These are phyloP conservation scores for Boletus mariae DNA, from an alignment of 1,284 basidiomycete genomes.

Conservation along the genomic window DNA sequence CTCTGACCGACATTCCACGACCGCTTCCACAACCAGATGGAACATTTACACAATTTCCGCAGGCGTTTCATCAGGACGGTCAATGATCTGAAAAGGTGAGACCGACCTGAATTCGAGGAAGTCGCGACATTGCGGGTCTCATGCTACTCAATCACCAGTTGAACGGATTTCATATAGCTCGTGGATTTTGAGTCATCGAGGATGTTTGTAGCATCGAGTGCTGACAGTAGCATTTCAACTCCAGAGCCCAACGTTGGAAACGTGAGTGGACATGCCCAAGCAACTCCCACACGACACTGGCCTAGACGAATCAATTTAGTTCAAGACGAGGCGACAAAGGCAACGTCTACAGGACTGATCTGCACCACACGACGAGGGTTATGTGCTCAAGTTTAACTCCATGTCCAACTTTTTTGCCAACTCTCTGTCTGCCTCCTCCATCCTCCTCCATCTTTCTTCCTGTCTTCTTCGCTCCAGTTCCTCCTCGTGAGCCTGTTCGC, in stretches of 20 bases:
- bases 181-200: too few relatives aligned
- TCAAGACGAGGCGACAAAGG: neutral
- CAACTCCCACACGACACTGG: too few relatives aligned
- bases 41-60: too few relatives aligned
- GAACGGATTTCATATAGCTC: too few relatives aligned
- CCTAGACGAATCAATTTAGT: neutral
- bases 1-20: too few relatives aligned
- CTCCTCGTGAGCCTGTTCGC: constrained; percentile 39
- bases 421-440: constrained; percentile 29
- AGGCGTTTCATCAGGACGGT: neutral
- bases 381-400: constrained; percentile 23
- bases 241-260: too few relatives aligned
- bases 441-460: constrained; percentile 25
- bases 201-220: too few relatives aligned
- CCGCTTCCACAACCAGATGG: neutral
- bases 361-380: constrained; percentile 1
- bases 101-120: neutral
- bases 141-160: neutral
- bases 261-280: too few relatives aligned
- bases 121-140: neutral
- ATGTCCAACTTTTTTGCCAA: constrained; percentile 31
- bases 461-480: constrained; percentile 35
- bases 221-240: too few relatives aligned
- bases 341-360: constrained; percentile 7
- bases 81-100: neutral